Evolutionary conservation across 2,329 filamentous ascomycete species (phyloP).

Genomic region (Huntiella moniliformis): DNA sequence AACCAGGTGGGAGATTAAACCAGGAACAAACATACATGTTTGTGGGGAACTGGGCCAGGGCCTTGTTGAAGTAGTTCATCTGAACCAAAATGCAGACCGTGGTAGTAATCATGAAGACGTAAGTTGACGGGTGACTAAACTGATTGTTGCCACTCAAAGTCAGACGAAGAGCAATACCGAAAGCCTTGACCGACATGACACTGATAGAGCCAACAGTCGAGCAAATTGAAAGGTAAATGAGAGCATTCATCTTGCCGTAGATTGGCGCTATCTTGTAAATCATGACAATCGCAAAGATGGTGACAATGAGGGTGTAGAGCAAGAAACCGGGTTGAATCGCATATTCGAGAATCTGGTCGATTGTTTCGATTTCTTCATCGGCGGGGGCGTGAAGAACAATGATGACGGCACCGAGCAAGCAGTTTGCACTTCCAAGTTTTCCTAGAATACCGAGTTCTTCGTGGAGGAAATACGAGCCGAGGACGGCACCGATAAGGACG

Average conservation of each 20-base stretch:
- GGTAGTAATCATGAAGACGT: conserved; percentile 90
- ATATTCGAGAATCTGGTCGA: conserved; percentile 80
- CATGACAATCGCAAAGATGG: conserved; percentile 76
- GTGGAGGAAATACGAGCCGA: conserved; percentile 85
- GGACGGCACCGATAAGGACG: conserved; percentile 82
- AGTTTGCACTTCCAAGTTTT: conserved; percentile 88
- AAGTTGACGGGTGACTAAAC: conserved; percentile 85
- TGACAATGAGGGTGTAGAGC: conserved; percentile 63
- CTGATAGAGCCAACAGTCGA: conserved; percentile 92
- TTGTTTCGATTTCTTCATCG: conserved; percentile 75
- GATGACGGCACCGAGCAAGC: conserved; percentile 86
- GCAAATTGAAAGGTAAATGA: conserved; percentile 95
- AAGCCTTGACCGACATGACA: conserved; percentile 98
- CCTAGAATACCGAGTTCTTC: conserved; percentile 82
- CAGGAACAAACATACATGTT: conserved; percentile 56
- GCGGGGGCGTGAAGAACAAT: conserved; percentile 95
- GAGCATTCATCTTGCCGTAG: conserved; percentile 85
- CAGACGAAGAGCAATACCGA: conserved; percentile 91
- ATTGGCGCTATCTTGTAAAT: conserved; percentile 84
- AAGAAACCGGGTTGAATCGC: conserved; percentile 86
- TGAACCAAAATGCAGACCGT: conserved; percentile 88
- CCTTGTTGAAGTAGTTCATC: conserved; percentile 99
- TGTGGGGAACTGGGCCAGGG: conserved; percentile 85
- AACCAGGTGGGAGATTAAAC: not conserved
- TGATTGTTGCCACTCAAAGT: conserved; percentile 89